Base-by-base conservation (phyloP, 441 rosid species). In the Jatropha multifida region DNA sequence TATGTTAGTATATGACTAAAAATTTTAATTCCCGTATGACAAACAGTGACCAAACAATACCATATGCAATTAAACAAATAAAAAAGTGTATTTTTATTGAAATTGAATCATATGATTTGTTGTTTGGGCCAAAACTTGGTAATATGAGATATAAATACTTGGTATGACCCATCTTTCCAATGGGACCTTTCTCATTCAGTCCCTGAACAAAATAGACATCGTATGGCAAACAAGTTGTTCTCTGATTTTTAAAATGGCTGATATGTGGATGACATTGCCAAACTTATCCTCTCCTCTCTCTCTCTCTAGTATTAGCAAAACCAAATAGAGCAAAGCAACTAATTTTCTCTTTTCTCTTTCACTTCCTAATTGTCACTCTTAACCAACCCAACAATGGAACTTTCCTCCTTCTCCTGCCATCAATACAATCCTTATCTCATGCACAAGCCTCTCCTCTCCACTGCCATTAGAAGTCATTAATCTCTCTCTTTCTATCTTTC, bases 211-310 rank as follows among this genome's bases (percentile, higher is more conserved):
- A 55, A n/a, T 2, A n/a, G 26, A 23, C 20, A 55, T 55, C 60
- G 3, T 17, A 55, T 55, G 60, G 26, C 62, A 58, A 14, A 23
- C 5, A 23, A 52, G 2, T 65, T 62, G 62, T 27, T 61, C 12
- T 13, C 23, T 7, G 61, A 54, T 32, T 49, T 49, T 42, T 13
- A 0, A 49, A 46, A 17, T 15, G 20, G 42, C 66, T 69, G 71
- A 77, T 72, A 46, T 84, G 96, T 90, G 98, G 93, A 83, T 82
- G 83, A 64, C 68, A 88, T 85, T 80, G 64, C 32, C 66, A 74
- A 65, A 78, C 74, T 82, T 85, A 92, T 88, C 92, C n/a, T 32
- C n/a, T 59, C 1, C 54, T 60, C 63, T 65, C 41, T 64, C 12
- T 26, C n/a, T 14, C 4, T 18, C 20, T 13, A 37, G 0, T 2